Conservation (phyloP, 1,284 basidiomycete genomes). For the Ganoderma meredithae region DNA sequence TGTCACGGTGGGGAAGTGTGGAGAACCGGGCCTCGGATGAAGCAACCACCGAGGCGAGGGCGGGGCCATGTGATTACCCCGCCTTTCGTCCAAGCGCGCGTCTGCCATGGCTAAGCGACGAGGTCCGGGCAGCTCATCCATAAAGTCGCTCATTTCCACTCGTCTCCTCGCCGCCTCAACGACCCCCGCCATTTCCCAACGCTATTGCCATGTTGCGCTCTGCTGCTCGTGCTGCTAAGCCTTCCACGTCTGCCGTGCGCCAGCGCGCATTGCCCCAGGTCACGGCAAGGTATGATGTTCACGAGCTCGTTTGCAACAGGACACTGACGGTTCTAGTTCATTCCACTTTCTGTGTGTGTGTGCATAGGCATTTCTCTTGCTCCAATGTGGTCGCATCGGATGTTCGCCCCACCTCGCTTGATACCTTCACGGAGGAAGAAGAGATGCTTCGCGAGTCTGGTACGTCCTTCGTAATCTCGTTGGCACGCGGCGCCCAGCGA, state of each 20-base stretch:
- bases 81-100: conserved; percentile 5
- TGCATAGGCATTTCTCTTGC: conserved; percentile 30
- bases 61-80: conserved; percentile 29
- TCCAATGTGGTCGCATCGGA: conserved; percentile 29
- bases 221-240: conserved; percentile 24
- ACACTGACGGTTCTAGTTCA: not conserved
- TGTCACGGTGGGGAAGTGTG: too few species aligned
- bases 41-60: not conserved
- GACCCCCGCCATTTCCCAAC: too few species aligned
- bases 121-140: conserved; percentile 1
- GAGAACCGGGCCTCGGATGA: not conserved
- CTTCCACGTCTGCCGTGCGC: conserved; percentile 48
- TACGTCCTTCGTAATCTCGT: conserved; percentile 51
- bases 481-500: too few species aligned
- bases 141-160: not conserved
- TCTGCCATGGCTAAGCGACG: not conserved
- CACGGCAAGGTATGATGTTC: conserved; percentile 16
- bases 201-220: conserved; percentile 23
- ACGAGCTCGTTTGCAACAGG: not conserved
- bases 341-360: not conserved
- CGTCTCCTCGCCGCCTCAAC: not conserved
- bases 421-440: conserved; percentile 91
- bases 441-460: conserved; percentile 89
- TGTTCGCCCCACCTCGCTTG: conserved; percentile 62
- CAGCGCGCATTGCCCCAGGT: conserved; percentile 40